Evolutionary conservation across 163 green algal genomes (phyloP), one percentile per base, ranked within the genome.

Genomic region (Dunaliella salina): DNA sequence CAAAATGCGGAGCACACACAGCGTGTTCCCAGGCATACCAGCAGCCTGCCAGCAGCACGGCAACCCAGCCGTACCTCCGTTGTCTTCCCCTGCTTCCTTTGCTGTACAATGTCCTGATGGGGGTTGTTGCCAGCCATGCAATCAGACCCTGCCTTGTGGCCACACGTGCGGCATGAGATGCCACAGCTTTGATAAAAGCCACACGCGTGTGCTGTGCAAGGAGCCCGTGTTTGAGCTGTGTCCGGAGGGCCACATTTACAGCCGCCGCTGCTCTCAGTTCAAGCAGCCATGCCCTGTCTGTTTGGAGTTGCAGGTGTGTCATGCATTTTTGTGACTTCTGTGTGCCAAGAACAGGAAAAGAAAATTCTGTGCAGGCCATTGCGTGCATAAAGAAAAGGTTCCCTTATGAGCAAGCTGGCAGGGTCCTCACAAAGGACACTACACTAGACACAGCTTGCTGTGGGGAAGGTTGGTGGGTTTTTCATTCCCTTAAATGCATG

Each of bases 151-250:
- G 35, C 57, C 46, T 0, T 95, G 93, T 86, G 91, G 93, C 32
- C 93, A 96, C 85, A 32, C 34, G n/a, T 90, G 89, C 85, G n/a
- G 1, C 72, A 81, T 89, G 80, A 35, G 87, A n/a, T 92, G 89
- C 85, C 89, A 92, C 84, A n/a, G 84, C 8, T 89, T 59, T 80
- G 85, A 89, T 46, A 24, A 1, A 20, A 80, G 69, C 3, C 89
- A 92, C 81, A 20, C 63, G 40, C 11, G 75, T 1, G 33, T 88
- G 50, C 11, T 33, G 50, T 92, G 89, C 85, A 26, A 80, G 5
- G 84, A 91, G 87, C 84, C 88, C 57, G 87, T 91, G 57, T 29
- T 85, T 24, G 86, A 81, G 17, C 46, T 75, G 29, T 93, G 90
- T 80, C 45, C 79, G 1, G 33, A 33, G 46, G 87, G 88, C 0